phyloP scores from a whole-genome alignment of 306 rosid genomes.

The Elaeagnus macrophylla region DNA sequence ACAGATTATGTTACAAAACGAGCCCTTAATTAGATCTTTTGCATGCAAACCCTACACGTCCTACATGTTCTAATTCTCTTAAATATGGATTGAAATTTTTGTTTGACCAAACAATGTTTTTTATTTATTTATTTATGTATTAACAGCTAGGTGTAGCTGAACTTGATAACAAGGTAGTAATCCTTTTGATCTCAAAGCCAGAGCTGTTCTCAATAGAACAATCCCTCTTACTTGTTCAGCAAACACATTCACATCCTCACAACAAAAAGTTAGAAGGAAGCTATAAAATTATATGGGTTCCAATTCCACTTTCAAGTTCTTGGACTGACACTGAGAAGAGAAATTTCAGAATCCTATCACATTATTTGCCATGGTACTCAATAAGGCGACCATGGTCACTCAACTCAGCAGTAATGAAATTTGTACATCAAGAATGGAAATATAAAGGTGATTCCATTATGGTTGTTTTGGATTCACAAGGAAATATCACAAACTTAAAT shows the following conservation, averaged over 20 bases:
- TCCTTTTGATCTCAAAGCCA: conserved; percentile 49
- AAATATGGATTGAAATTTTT: too few relatives aligned
- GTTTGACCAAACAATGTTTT: background rate
- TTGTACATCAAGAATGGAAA: conserved; percentile 41
- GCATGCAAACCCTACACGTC: too few relatives aligned
- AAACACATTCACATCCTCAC: conserved; percentile 45
- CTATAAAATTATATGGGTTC: conserved; percentile 52
- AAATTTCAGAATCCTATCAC: conserved; percentile 30
- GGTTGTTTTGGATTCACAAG: conserved; percentile 47
- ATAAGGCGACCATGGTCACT: conserved; percentile 43
- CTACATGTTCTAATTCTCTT: too few relatives aligned
- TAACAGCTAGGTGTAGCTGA: conserved; percentile 45
- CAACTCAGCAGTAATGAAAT: conserved; percentile 29
- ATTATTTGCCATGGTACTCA: conserved; percentile 44
- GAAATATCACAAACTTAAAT: conserved; percentile 36
- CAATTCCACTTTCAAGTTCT: conserved; percentile 37
- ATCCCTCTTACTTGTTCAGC: conserved; percentile 42
- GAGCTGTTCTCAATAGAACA: conserved; percentile 27
- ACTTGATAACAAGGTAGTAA: conserved; percentile 36
- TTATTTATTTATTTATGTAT: background rate
- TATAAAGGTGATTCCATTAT: conserved; percentile 34
- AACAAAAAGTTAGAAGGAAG: conserved; percentile 22
- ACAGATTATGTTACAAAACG: too few relatives aligned
- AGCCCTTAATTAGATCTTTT: too few relatives aligned
- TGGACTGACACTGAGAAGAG: conserved; percentile 50